phyloP scores from a whole-genome alignment of 768 basidiomycete genomes.

The Strobilomyces echinocephalus region DNA sequence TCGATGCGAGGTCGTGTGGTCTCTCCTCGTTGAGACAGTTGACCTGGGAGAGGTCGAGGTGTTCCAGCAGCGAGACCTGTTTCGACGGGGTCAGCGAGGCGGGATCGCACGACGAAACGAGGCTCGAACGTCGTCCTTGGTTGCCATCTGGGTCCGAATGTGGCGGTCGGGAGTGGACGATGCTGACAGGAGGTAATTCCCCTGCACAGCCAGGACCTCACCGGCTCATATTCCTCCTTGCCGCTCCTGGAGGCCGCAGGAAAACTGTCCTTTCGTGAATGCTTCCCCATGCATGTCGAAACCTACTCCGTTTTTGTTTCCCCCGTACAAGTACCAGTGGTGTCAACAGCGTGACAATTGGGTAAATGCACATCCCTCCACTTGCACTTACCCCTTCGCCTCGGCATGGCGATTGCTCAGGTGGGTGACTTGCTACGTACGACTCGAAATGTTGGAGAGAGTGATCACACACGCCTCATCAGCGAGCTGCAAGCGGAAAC shows the following conservation, averaged over 20 bases:
- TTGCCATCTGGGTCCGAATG: neutral
- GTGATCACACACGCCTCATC: neutral
- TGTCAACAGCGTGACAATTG: too few species aligned
- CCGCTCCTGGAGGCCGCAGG: too few species aligned
- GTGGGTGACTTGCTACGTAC: neutral
- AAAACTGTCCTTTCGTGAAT: too few species aligned
- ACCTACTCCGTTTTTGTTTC: too few species aligned
- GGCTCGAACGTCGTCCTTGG: conserved; percentile 29
- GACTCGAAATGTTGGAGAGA: neutral
- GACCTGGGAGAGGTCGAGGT: conserved; percentile 54
- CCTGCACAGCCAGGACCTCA: too few species aligned
- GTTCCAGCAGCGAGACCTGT: conserved; percentile 52
- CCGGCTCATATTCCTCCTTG: too few species aligned
- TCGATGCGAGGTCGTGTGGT: conserved; percentile 47
- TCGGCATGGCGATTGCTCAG: conserved; percentile 17
- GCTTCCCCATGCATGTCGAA: too few species aligned
- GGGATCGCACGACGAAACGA: neutral
- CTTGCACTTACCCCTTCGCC: too few species aligned
- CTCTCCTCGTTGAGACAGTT: conserved; percentile 67
- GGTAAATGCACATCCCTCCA: too few species aligned
- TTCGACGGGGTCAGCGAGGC: conserved; percentile 5
- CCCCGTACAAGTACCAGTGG: too few species aligned
- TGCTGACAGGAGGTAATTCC: too few species aligned
- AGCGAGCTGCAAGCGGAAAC: neutral
- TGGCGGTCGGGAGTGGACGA: too few species aligned